These are phyloP conservation scores for Ulota crispa DNA, from an alignment of 225 moss, liverwort and hornwort species.

Conservation along the genomic window DNA sequence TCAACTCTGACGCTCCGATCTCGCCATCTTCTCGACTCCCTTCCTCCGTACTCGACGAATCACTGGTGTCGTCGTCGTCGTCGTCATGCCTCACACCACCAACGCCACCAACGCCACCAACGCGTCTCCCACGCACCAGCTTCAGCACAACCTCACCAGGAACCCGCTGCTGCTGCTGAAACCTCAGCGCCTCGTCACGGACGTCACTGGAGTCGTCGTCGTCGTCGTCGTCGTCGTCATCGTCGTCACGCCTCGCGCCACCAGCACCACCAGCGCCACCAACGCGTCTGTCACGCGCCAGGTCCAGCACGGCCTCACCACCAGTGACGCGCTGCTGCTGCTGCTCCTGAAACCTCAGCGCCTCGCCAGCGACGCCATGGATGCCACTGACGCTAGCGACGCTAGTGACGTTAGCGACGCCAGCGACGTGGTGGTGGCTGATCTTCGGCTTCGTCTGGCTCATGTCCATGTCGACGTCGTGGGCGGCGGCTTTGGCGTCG, in stretches of 20 bases:
- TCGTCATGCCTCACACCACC: too few species aligned
- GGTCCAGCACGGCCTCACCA: constrained; percentile 16
- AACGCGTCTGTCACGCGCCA: constrained; percentile 12
- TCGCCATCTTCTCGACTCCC: constrained; percentile 56
- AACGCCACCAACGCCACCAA: background rate
- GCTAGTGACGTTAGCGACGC: too few species aligned
- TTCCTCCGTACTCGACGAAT: constrained; percentile 53
- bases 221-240: too few species aligned
- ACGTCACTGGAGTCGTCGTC: too few species aligned
- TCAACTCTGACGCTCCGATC: constrained; percentile 49
- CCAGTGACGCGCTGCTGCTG: background rate
- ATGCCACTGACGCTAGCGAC: too few species aligned
- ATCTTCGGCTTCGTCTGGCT: constrained; percentile 55
- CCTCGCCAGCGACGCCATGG: background rate
- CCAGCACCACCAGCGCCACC: background rate
- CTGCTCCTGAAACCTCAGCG: constrained; percentile 30
- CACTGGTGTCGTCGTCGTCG: constrained; percentile 23
- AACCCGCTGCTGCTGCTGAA: constrained; percentile 10
- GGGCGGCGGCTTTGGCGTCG: constrained; percentile 26
- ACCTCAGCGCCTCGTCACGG: constrained; percentile 16
- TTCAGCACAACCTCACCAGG: constrained; percentile 12
- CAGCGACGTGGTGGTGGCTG: background rate
- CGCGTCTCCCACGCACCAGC: constrained; percentile 13
- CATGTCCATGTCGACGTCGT: constrained; percentile 53
- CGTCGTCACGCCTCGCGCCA: too few species aligned